Percentiles rank a stretch among this genome's conserved stretches.
Evolutionary conservation across 2,329 filamentous ascomycete genomes (phyloP).

Genomic region (Penicillium capsulatum): DNA sequence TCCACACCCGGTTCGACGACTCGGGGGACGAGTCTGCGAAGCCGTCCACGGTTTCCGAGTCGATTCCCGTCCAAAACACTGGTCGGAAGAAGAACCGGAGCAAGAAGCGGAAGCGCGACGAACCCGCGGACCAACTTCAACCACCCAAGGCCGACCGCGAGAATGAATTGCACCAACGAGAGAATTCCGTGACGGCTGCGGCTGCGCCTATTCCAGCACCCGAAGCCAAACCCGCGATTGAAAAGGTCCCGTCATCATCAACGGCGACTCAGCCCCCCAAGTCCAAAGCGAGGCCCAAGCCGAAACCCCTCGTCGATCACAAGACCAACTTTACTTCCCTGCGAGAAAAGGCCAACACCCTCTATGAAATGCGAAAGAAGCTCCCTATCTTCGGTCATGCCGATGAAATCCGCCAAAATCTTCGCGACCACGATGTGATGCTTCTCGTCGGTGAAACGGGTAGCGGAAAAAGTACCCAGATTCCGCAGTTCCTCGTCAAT

Average conservation of each 20-base stretch:
- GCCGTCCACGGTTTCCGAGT: constrained; percentile 7
- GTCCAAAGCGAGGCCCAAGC: constrained; percentile 11
- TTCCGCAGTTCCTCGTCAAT: constrained; percentile 79
- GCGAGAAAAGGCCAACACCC: constrained; percentile 45
- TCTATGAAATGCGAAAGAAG: constrained; percentile 56
- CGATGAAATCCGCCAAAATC: constrained; percentile 61
- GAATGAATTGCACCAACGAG: neutral
- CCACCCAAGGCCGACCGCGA: constrained; percentile 2
- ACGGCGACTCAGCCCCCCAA: constrained; percentile 4
- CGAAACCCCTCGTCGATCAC: constrained; percentile 16
- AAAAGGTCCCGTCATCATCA: neutral
- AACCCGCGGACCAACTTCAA: constrained; percentile 14
- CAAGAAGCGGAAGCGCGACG: constrained; percentile 35
- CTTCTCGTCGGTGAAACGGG: constrained; percentile 91
- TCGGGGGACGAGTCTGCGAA: constrained; percentile 26
- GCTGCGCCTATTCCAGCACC: neutral
- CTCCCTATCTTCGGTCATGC: constrained; percentile 78
- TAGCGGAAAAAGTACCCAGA: constrained; percentile 93
- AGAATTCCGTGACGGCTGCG: neutral
- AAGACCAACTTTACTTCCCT: constrained; percentile 30
- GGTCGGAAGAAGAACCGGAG: constrained; percentile 26
- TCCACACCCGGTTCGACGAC: constrained; percentile 38
- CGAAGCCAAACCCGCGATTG: neutral
- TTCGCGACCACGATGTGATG: constrained; percentile 68
- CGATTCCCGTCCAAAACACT: constrained; percentile 4